Percentiles rank a stretch among this genome's conserved stretches.
These are phyloP conservation scores for Talaromyces sp. DNA, from an alignment of 2,329 filamentous ascomycete genomes.

Conservation along the genomic window DNA sequence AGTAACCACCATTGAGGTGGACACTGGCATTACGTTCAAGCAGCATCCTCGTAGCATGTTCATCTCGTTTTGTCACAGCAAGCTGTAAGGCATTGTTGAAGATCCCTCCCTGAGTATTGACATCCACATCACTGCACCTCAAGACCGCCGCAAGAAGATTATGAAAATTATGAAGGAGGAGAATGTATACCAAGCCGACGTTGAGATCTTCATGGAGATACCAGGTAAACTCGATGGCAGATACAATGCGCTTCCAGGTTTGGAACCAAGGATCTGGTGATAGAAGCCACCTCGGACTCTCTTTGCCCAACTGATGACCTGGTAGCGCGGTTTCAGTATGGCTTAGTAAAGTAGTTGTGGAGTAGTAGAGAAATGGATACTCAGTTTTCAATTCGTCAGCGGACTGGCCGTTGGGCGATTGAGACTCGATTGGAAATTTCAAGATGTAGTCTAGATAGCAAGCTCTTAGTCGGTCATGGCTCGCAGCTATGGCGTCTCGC, in stretches of 20 bases:
- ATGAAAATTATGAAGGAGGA: background rate
- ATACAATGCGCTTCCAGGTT: background rate
- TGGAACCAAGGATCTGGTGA: background rate
- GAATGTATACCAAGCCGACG: background rate
- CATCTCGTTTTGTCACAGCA: background rate
- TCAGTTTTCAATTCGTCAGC: too few species aligned
- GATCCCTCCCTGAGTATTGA: background rate
- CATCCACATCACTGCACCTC: background rate
- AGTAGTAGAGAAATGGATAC: background rate
- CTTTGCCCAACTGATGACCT: background rate
- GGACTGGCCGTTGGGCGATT: background rate
- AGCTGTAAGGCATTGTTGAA: constrained; percentile 1
- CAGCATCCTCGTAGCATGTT: background rate
- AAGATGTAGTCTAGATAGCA: constrained; percentile 27
- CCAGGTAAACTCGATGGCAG: background rate
- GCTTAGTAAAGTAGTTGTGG: background rate
- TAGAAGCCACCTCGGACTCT: background rate
- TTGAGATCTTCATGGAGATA: background rate
- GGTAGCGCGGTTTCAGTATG: background rate
- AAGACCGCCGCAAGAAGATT: background rate
- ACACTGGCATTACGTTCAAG: background rate
- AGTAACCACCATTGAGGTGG: background rate
- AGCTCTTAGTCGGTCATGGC: constrained; percentile 18
- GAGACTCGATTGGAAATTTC: background rate
- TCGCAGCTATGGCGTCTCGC: background rate